Evolutionary conservation across 768 basidiomycete species (phyloP), one percentile per base, ranked within the genome.

Genomic region (Termitomyces sp.): DNA sequence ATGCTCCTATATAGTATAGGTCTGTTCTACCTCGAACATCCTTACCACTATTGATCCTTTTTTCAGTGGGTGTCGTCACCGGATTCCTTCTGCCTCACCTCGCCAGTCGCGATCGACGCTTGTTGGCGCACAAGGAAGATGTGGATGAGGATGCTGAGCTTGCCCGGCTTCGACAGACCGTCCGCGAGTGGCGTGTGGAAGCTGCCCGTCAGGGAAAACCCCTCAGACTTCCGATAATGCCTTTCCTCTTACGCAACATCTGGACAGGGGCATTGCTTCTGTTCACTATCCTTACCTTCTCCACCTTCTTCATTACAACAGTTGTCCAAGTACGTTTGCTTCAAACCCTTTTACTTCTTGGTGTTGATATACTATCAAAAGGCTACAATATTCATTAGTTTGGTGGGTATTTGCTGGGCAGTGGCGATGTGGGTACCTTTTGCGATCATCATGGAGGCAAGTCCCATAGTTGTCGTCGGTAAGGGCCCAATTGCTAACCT

Each of bases 341-440:
- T 42, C 28, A 38, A 47, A 41, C 21, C 50, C 26, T 38, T 38
- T 33, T 2, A 43, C 38, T 28, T 49, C 28, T 17, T 15, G 31
- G 0, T 21, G 9, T 42, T 41, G 19, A 58, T 51, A n/a, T 43
- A 21, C 33, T 31, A 28, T 54, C 53, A 41, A 17, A 66, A 89
- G 81, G 95, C 95, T 9, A 91, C 91, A 15, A 70, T 86, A 17
- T 85, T 89, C 64, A 90, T 97, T 55, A 85, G 85, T 51, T 67
- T 95, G 51, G 84, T 96, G 23, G 95, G 95, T 43, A 88, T 97
- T 38, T 95, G 89, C 69, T 98, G 95, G 95, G 91, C 94, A 10
- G 91, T 97, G 41, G 92, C 95, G n/a, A 92, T 91, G 73, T 97
- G 95, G 95, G 91, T 92, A 15, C 94, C 94, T 2, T 97, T 97